Percentiles rank a stretch among this genome's conserved stretches.
phyloP scores from a whole-genome alignment of 768 basidiomycete species.

The Panus rudis region DNA sequence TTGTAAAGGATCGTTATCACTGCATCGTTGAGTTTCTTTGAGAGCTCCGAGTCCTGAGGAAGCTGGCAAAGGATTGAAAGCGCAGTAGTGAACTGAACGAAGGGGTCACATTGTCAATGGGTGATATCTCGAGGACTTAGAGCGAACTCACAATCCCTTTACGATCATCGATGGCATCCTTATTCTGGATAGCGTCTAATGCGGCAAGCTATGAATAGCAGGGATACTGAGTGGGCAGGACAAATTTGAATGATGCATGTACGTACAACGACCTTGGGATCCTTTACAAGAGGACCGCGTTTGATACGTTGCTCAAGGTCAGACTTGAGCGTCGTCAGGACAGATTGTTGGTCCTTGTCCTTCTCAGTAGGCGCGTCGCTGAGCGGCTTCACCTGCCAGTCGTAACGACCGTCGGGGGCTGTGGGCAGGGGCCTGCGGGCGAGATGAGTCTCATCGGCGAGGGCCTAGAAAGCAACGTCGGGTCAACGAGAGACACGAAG shows the following conservation, averaged over 20 bases:
- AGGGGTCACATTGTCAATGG: neutral
- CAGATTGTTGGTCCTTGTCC: slow-evolving; percentile 29
- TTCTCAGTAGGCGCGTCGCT: slow-evolving; percentile 15
- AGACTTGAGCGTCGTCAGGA: slow-evolving; percentile 26
- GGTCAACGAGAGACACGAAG: no score
- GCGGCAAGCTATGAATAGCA: slow-evolving; percentile 3
- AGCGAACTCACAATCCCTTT: slow-evolving; percentile 21
- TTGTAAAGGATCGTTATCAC: slow-evolving; percentile 19
- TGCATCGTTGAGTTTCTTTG: slow-evolving; percentile 9
- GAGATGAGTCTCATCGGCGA: slow-evolving; percentile 30
- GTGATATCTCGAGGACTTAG: slow-evolving; percentile 18
- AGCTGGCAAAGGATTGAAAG: slow-evolving; percentile 12
- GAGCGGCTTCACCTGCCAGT: slow-evolving; percentile 28
- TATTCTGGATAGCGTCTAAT: slow-evolving; percentile 8
- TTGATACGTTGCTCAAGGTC: slow-evolving; percentile 8
- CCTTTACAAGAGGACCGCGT: slow-evolving; percentile 11
- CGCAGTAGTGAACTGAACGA: slow-evolving; percentile 16
- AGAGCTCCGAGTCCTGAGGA: slow-evolving; percentile 3
- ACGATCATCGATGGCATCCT: slow-evolving; percentile 37
- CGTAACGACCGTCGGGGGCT: slow-evolving; percentile 40
- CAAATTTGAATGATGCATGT: no score
- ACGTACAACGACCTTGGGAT: slow-evolving; percentile 1
- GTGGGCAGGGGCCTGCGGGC: slow-evolving; percentile 30
- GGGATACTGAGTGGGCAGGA: no score
- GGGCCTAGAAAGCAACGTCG: slow-evolving; percentile 9